Base-by-base conservation (phyloP, 768 basidiomycete species). In the Phanerodontia chrysosporium region DNA sequence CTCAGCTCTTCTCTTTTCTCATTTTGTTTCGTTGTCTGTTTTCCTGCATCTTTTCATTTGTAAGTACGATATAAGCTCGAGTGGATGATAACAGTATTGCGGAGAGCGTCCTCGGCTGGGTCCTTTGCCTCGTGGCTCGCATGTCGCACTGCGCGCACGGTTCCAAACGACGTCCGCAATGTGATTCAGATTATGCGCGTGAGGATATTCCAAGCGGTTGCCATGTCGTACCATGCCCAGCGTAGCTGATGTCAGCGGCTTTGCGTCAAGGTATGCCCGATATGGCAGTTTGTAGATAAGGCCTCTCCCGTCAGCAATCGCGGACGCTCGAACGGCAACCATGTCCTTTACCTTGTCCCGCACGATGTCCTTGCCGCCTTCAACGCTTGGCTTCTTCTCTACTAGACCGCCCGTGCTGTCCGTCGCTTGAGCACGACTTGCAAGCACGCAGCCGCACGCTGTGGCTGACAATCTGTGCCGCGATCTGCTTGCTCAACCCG, bases 41-140 rank as follows among this genome's bases (percentile, higher is more conserved):
- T 61, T 49, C 45, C 48, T 58, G 60, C 60, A 61, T 61, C 60
- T 61, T 55, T 61, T 58, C 60, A 61, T 61, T 61, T 61, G 60
- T 61, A 61, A 61, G 60, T 61, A 61, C 56, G 60, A 61, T 61
- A 61, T 61, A 61, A 57, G 60, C 56, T 32, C 56, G 60, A 56
- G 60, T 58, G 60, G 60, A 61, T 61, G 60, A 61, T 58, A 58
- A 51, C 60, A 58, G 51, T 58, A 49, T 61, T 45, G 60, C 49
- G 60, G 60, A 57, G 56, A 58, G n/a, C n/a, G 53, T 48, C 39
- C 18, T 18, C 39, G 39, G 39, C 39, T 7, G 4, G 39, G 4
- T 42, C 8, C 39, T 42, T 4, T 12, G 39, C 39, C 8, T 42
- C 10, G 39, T 18, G 16, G 39, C 8, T 18, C 39, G 39, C 39